Evolutionary conservation across 2,329 filamentous ascomycete species (phyloP).

Genomic region (Diaporthe sp.): DNA sequence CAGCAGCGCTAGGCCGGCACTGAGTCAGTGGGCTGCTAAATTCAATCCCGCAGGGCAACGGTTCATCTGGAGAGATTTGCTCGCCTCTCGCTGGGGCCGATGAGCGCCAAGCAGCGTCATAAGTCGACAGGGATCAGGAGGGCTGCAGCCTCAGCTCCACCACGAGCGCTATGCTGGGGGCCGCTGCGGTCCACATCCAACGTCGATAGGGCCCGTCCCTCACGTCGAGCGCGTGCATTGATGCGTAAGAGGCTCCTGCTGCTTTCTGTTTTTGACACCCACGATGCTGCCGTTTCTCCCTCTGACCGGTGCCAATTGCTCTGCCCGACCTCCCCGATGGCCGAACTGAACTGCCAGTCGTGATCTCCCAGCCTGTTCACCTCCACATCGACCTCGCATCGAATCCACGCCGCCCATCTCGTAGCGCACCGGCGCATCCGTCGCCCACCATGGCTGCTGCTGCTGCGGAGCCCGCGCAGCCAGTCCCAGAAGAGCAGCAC

Average conservation of each 20-base stretch:
- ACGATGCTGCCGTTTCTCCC: background rate
- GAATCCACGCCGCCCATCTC: background rate
- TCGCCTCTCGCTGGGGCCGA: background rate
- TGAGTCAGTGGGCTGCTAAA: constrained; percentile 26
- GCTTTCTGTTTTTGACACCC: background rate
- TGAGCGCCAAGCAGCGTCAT: constrained; percentile 9
- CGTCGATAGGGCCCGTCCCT: constrained; percentile 2
- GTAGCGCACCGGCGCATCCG: constrained; percentile 13
- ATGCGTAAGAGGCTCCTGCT: background rate
- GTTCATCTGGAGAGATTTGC: constrained; percentile 13
- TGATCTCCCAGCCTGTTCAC: background rate
- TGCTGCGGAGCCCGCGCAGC: background rate
- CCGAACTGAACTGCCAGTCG: constrained; percentile 12
- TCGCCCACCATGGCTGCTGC: constrained; percentile 15
- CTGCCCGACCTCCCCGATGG: constrained; percentile 12
- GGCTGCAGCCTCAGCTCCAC: background rate
- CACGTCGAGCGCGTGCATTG: constrained; percentile 8
- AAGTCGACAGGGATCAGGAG: constrained; percentile 1
- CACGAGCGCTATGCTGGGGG: background rate
- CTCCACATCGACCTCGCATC: background rate
- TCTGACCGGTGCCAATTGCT: background rate
- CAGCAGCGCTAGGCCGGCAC: constrained; percentile 16
- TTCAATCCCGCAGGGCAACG: background rate
- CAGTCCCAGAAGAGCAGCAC: background rate
- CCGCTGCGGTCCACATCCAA: constrained; percentile 1